A percentile compares a stretch with the other conserved stretches of the same genome.
Conservation (phyloP, 2,329 filamentous ascomycete species). For the Penicillium sp. region DNA sequence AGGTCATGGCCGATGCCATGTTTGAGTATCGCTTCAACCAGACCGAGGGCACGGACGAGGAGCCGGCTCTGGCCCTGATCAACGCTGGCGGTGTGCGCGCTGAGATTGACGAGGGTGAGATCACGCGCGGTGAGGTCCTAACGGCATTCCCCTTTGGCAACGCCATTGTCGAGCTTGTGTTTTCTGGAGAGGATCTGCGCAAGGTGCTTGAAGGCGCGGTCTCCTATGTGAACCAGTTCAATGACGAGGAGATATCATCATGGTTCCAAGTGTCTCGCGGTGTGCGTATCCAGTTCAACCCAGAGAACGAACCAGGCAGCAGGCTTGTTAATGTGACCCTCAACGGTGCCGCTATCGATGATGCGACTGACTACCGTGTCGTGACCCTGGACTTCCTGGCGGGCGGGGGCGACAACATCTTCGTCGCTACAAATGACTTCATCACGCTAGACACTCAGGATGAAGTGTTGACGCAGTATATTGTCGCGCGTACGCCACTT, state of each 20-base stretch:
- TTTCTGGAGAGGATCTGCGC: constrained; percentile 1
- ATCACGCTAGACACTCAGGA: constrained; percentile 12
- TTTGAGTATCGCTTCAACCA: constrained; percentile 7
- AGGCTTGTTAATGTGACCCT: constrained; percentile 5
- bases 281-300: constrained; percentile 7
- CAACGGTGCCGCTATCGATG: background rate
- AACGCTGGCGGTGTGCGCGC: constrained; percentile 7
- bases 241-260: background rate
- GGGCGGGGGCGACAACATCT: constrained; percentile 11
- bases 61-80: constrained; percentile 1
- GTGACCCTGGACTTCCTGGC: constrained; percentile 13
- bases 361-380: constrained; percentile 5
- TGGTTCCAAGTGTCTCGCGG: constrained; percentile 11
- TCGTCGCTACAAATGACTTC: constrained; percentile 8
- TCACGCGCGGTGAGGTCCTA: constrained; percentile 12
- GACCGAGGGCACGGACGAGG: constrained; percentile 5
- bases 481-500: constrained; percentile 4
- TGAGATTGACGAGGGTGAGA: constrained; percentile 1
- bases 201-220: constrained; percentile 8
- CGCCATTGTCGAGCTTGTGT: constrained; percentile 8
- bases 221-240: constrained; percentile 11
- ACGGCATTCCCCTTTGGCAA: constrained; percentile 14
- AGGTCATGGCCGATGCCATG: constrained; percentile 14
- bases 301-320: constrained; percentile 3
- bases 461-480: constrained; percentile 9